phyloP scores from a whole-genome alignment of 2,329 filamentous ascomycete genomes.

The Bisporella sp. region DNA sequence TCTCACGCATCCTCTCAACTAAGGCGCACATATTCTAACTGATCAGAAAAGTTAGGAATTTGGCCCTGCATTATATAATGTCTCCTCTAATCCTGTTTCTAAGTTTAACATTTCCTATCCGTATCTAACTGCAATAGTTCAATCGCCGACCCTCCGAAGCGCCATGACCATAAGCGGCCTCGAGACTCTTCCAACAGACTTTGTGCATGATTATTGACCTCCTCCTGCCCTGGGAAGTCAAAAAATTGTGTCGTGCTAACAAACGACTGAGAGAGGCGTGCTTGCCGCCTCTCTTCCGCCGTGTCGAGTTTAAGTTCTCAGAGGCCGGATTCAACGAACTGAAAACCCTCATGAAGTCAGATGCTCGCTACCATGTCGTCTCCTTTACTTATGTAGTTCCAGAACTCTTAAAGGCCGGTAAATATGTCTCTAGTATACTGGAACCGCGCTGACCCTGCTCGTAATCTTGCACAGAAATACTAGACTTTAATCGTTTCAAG shows the following conservation, averaged over 20 bases:
- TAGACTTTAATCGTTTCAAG: too few species aligned
- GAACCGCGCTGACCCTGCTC: constrained; percentile 3
- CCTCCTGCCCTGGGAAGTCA: constrained; percentile 3
- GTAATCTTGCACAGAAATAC: constrained; percentile 2
- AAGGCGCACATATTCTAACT: too few species aligned
- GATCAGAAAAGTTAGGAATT: too few species aligned
- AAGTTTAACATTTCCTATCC: too few species aligned
- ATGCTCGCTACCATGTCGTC: constrained; percentile 5
- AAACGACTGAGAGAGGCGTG: constrained; percentile 7
- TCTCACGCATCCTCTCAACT: too few species aligned
- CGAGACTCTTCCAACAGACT: constrained; percentile 5
- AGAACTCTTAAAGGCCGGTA: constrained; percentile 7
- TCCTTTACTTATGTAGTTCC: constrained; percentile 7
- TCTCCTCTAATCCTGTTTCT: too few species aligned
- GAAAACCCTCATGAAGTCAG: constrained; percentile 6
- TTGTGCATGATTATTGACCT: constrained; percentile 4
- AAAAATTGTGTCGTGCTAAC: constrained; percentile 6
- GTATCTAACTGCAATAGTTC: too few species aligned
- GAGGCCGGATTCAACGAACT: constrained; percentile 6
- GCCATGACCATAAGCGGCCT: too few species aligned
- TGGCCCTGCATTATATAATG: too few species aligned
- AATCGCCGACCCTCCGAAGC: too few species aligned
- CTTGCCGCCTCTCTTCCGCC: constrained; percentile 6
- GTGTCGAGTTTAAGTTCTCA: constrained; percentile 8
- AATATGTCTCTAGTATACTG: neutral